phyloP scores from a whole-genome alignment of 305 asterid genomes.

The Fraxinus dipetala region DNA sequence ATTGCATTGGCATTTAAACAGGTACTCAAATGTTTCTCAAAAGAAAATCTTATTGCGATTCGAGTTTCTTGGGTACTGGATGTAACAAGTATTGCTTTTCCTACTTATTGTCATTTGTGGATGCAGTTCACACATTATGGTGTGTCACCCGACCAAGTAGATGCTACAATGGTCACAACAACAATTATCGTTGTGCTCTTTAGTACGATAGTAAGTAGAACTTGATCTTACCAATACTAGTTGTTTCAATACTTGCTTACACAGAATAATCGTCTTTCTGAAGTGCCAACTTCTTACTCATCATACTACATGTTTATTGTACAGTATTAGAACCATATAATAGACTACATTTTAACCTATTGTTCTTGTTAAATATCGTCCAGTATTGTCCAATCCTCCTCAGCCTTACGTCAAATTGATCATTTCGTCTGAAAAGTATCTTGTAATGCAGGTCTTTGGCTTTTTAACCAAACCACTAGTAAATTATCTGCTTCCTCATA shows the following conservation, averaged over 20 bases:
- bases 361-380: background rate
- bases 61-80: background rate
- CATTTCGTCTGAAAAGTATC: background rate
- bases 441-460: constrained; percentile 68
- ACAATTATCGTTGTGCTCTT: constrained; percentile 73
- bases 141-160: constrained; percentile 54
- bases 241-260: background rate
- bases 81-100: too few relatives aligned
- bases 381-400: background rate
- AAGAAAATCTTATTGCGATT: background rate
- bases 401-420: background rate
- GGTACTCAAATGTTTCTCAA: constrained; percentile 36
- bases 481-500: constrained; percentile 54
- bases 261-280: background rate
- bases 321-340: background rate
- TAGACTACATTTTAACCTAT: background rate
- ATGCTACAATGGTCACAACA: constrained; percentile 71
- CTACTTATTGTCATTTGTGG: background rate
- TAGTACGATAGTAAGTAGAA: constrained; percentile 70
- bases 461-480: constrained; percentile 78
- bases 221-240: background rate
- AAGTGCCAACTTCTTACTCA: background rate
- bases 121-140: constrained; percentile 82
- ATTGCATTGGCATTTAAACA: constrained; percentile 93
- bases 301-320: background rate